Percentiles rank a stretch among this genome's conserved stretches.
Evolutionary conservation across 140 eudicot genomes (phyloP).

Genomic region (Erigeron philadelphicus): DNA sequence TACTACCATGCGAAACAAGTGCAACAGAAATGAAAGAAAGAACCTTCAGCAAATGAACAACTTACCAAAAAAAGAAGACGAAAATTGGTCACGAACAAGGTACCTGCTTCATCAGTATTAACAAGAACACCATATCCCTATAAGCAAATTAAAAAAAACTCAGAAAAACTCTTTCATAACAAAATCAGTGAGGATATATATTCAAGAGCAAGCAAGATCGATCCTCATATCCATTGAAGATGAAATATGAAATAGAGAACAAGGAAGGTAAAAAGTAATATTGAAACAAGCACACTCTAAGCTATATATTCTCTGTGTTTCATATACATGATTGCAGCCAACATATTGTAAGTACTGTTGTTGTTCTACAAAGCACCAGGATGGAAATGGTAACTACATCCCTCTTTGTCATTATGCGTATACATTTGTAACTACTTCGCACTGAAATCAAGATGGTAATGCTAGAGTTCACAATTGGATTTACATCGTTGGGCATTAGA

Average conservation of each 20-base stretch:
- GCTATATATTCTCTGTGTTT: slow-evolving; percentile 7
- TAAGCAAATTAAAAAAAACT: slow-evolving; percentile 25
- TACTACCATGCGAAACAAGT: slow-evolving; percentile 6
- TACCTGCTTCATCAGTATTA: slow-evolving; percentile 93
- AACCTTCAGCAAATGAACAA: slow-evolving; percentile 10
- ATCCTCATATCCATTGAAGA: not conserved
- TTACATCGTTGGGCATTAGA: not conserved
- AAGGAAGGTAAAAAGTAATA: not conserved
- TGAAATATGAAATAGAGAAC: not conserved
- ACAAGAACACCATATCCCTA: slow-evolving; percentile 98
- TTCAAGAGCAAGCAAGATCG: slow-evolving; percentile 15
- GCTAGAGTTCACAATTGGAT: slow-evolving; percentile 1
- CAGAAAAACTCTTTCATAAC: slow-evolving; percentile 17
- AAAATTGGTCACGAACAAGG: slow-evolving; percentile 81
- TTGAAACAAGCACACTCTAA: slow-evolving; percentile 8
- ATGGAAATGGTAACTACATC: slow-evolving; percentile 11
- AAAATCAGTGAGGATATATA: slow-evolving; percentile 3
- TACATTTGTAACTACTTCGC: not conserved
- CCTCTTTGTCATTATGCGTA: slow-evolving; percentile 14
- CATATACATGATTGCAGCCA: slow-evolving; percentile 6
- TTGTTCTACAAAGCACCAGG: not conserved
- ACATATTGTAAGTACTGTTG: not conserved
- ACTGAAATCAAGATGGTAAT: not conserved
- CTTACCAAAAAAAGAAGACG: slow-evolving; percentile 97
- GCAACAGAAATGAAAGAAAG: slow-evolving; percentile 13